phyloP scores from a whole-genome alignment of 345 rosid species.

The Salix purpurea region DNA sequence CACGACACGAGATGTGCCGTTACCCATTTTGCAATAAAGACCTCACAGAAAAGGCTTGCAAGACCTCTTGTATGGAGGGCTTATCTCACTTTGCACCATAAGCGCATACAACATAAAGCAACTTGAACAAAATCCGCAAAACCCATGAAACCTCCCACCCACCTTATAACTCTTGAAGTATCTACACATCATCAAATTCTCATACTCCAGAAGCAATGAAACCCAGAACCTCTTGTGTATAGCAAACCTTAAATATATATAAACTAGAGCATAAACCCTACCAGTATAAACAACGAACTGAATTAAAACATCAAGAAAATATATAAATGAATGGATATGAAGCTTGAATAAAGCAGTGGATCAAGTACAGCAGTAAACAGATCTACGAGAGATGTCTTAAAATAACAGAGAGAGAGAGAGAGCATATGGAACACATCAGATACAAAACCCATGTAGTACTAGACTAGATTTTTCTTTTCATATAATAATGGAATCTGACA shows the following conservation, averaged over 20 bases:
- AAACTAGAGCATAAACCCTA: slow-evolving; percentile 18
- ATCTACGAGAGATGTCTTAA: slow-evolving; percentile 47
- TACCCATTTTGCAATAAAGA: slow-evolving; percentile 59
- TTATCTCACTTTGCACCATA: slow-evolving; percentile 49
- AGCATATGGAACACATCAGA: slow-evolving; percentile 63
- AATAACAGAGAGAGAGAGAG: background rate
- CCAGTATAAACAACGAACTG: background rate
- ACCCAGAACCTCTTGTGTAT: slow-evolving; percentile 1
- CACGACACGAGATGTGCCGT: slow-evolving; percentile 90
- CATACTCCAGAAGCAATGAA: slow-evolving; percentile 29
- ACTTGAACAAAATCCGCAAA: slow-evolving; percentile 38
- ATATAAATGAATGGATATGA: slow-evolving; percentile 10
- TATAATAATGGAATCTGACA: slow-evolving; percentile 51
- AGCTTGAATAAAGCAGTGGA: slow-evolving; percentile 43
- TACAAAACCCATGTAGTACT: slow-evolving; percentile 39
- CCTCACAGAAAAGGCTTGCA: slow-evolving; percentile 29
- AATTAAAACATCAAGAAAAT: slow-evolving; percentile 16
- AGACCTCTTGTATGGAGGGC: slow-evolving; percentile 40
- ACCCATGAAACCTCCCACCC: slow-evolving; percentile 56
- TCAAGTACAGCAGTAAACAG: slow-evolving; percentile 56
- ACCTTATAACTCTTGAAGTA: slow-evolving; percentile 38
- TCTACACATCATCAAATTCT: slow-evolving; percentile 56
- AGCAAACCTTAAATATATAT: slow-evolving; percentile 5
- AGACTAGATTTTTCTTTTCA: slow-evolving; percentile 6
- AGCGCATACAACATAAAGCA: slow-evolving; percentile 44